These are phyloP conservation scores for Tripidium arundinaceum DNA, from an alignment of 202 grass and related monocot species.

Conservation along the genomic window DNA sequence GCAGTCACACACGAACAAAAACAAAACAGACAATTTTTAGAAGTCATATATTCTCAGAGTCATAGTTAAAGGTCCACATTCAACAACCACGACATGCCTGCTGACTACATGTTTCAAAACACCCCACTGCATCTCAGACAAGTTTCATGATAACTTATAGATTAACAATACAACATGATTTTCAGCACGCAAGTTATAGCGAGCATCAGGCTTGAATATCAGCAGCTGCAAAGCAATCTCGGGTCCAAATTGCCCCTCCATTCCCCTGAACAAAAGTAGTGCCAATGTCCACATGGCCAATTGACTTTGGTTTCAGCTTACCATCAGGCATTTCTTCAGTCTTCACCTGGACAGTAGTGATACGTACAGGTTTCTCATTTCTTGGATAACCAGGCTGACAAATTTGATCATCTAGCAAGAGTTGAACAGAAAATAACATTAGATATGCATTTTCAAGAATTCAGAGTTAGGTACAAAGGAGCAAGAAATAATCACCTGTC, in stretches of 20 bases:
- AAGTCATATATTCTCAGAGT: too few relatives aligned
- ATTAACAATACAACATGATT: too few relatives aligned
- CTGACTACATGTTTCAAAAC: too few relatives aligned
- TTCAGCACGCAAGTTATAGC: too few relatives aligned
- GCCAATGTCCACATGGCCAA: not conserved
- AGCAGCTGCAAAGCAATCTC: not conserved
- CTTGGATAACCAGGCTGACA: not conserved
- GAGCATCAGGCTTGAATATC: not conserved
- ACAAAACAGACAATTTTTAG: too few relatives aligned
- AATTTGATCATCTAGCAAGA: not conserved
- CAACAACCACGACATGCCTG: too few relatives aligned
- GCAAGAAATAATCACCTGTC: not conserved
- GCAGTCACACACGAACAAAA: too few relatives aligned
- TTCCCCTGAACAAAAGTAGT: not conserved
- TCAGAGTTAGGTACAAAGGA: not conserved
- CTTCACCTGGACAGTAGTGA: not conserved
- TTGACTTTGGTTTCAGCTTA: not conserved
- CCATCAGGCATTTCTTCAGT: not conserved
- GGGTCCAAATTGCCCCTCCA: not conserved
- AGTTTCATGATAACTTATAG: too few relatives aligned
- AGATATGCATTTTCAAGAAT: not conserved
- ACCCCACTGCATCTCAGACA: too few relatives aligned
- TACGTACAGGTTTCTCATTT: not conserved
- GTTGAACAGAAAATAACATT: not conserved
- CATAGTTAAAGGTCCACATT: too few relatives aligned